phyloP scores from a whole-genome alignment of 1,139 yeast genomes.

The Yamadazyma sp. region DNA sequence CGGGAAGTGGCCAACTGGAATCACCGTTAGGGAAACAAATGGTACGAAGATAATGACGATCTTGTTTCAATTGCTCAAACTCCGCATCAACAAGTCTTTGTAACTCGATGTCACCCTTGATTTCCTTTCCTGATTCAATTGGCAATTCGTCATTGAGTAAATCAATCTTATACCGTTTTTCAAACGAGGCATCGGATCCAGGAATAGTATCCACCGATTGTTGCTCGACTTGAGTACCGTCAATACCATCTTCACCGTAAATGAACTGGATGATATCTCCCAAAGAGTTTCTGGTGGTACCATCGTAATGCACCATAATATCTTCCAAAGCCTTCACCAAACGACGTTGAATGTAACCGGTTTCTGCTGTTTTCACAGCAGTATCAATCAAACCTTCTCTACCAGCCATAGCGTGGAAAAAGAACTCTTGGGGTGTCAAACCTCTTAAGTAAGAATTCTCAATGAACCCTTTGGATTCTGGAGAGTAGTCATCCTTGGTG shows the following conservation, averaged over 20 bases:
- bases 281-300: constrained; percentile 94
- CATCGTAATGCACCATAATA: constrained; percentile 98
- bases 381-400: constrained; percentile 99
- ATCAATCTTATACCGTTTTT: constrained; percentile 82
- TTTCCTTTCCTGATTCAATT: constrained; percentile 87
- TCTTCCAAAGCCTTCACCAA: constrained; percentile 97
- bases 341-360: constrained; percentile 99
- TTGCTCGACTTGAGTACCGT: constrained; percentile 96
- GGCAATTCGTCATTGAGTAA: constrained; percentile 68
- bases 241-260: constrained; percentile 99
- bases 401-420: constrained; percentile 99
- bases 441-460: constrained; percentile 98
- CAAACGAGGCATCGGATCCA: constrained; percentile 83
- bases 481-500: constrained; percentile 96
- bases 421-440: constrained; percentile 96
- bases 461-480: constrained; percentile 96
- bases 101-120: constrained; percentile 82
- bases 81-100: constrained; percentile 85
- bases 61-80: constrained; percentile 70
- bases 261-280: constrained; percentile 96
- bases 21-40: constrained; percentile 91
- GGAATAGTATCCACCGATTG: constrained; percentile 97
- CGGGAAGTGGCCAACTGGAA: constrained; percentile 96
- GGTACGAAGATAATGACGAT: constrained; percentile 77
- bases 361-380: constrained; percentile 97